phyloP scores from a whole-genome alignment of 2,329 filamentous ascomycete species.

The Simplicillium sp. region DNA sequence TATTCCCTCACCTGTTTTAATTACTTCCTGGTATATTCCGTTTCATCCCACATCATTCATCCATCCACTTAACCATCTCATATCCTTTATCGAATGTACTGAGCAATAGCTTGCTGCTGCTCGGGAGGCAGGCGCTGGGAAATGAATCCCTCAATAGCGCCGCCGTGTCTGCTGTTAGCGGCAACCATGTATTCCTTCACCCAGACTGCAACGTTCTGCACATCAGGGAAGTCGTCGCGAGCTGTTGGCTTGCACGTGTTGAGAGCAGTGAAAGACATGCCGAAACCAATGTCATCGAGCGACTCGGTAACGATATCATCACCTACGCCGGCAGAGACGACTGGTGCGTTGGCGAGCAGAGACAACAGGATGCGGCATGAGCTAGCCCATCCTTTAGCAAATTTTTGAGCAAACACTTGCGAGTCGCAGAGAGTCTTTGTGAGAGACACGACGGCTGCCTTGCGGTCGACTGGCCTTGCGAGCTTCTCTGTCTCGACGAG shows the following conservation, averaged over 20 bases:
- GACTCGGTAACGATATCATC: conserved; percentile 78
- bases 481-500: conserved; percentile 85
- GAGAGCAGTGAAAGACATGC: conserved; percentile 85
- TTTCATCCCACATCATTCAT: too few species aligned
- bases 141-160: conserved; percentile 62
- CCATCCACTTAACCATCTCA: too few species aligned
- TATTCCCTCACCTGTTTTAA: conserved; percentile 1
- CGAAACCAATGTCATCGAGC: conserved; percentile 90
- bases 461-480: conserved; percentile 78
- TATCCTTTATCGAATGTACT: conserved; percentile 34
- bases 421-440: conserved; percentile 88
- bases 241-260: conserved; percentile 75
- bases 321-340: conserved; percentile 51
- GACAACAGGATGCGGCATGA: conserved; percentile 86
- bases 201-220: conserved; percentile 76
- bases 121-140: conserved; percentile 59
- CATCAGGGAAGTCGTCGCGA: conserved; percentile 77
- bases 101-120: conserved; percentile 40
- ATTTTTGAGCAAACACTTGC: conserved; percentile 69
- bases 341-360: conserved; percentile 78
- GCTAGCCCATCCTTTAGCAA: conserved; percentile 82
- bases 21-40: background rate
- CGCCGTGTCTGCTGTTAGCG: conserved; percentile 64
- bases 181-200: conserved; percentile 68
- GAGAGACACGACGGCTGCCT: conserved; percentile 85